Evolutionary conservation across 805 yeast genomes (phyloP).

Genomic region (Ogataea wickerhamii): DNA sequence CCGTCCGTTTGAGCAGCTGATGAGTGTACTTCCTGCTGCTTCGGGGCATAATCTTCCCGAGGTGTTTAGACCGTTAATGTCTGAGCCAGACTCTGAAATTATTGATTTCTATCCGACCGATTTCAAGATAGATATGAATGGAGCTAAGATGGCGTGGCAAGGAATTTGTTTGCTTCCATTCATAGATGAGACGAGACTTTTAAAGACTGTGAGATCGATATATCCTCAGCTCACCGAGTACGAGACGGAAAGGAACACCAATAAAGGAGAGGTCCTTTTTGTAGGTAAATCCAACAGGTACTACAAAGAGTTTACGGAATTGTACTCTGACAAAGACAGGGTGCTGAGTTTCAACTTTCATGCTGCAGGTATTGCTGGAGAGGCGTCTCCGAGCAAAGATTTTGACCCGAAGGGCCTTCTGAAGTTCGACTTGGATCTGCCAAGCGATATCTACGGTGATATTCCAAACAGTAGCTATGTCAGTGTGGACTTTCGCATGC

Average conservation of each 20-base stretch:
- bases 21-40: conserved; percentile 94
- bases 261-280: conserved; percentile 65
- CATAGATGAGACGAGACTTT: conserved; percentile 75
- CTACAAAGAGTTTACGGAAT: conserved; percentile 36
- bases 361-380: conserved; percentile 59
- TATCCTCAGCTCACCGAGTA: conserved; percentile 61
- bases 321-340: conserved; percentile 39
- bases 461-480: conserved; percentile 38
- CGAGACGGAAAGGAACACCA: conserved; percentile 67
- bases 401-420: conserved; percentile 37
- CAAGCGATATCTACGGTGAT: conserved; percentile 36
- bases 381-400: conserved; percentile 34
- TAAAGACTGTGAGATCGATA: conserved; percentile 60
- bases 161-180: conserved; percentile 89
- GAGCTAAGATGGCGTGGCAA: conserved; percentile 93
- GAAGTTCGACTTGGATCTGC: conserved; percentile 42
- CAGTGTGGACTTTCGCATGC: conserved; percentile 55
- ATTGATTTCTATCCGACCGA: conserved; percentile 89
- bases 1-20: conserved; percentile 86
- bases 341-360: conserved; percentile 43
- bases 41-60: conserved; percentile 84
- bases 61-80: conserved; percentile 79
- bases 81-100: conserved; percentile 71
- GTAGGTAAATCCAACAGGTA: conserved; percentile 61
- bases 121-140: conserved; percentile 91